These are phyloP conservation scores for Teunomyces aglyptinius DNA, from an alignment of 805 yeast genomes.

Conservation along the genomic window DNA sequence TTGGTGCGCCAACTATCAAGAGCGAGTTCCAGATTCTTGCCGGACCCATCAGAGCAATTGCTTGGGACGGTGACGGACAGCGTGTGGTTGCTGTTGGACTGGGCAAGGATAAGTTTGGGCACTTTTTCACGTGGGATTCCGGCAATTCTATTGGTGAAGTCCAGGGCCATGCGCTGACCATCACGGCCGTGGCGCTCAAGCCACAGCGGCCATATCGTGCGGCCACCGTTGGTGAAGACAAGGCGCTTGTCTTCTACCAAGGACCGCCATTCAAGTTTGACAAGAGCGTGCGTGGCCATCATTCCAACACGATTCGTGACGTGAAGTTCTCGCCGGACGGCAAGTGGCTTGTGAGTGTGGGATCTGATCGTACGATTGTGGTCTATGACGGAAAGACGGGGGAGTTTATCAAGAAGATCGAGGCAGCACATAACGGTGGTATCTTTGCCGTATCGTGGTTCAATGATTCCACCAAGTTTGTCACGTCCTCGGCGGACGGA, in stretches of 20 bases:
- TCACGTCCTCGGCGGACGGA: constrained; percentile 83
- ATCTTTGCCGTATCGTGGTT: constrained; percentile 77
- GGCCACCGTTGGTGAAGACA: constrained; percentile 89
- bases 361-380: constrained; percentile 75
- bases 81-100: constrained; percentile 93
- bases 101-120: constrained; percentile 90
- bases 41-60: constrained; percentile 77
- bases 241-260: constrained; percentile 73
- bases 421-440: constrained; percentile 69
- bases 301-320: constrained; percentile 75
- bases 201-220: constrained; percentile 90
- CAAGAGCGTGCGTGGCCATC: constrained; percentile 68
- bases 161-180: constrained; percentile 82
- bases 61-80: constrained; percentile 88
- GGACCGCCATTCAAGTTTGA: constrained; percentile 95
- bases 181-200: constrained; percentile 81
- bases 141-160: constrained; percentile 98
- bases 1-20: constrained; percentile 57
- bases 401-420: constrained; percentile 56
- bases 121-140: constrained; percentile 87
- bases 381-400: constrained; percentile 89
- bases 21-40: constrained; percentile 77
- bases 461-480: constrained; percentile 52
- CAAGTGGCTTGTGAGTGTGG: constrained; percentile 68
- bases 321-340: constrained; percentile 85